A percentile compares a stretch with the other conserved stretches of the same genome.
These are phyloP conservation scores for Nephelium lappaceum DNA, from an alignment of 345 rosid genomes.

Conservation along the genomic window DNA sequence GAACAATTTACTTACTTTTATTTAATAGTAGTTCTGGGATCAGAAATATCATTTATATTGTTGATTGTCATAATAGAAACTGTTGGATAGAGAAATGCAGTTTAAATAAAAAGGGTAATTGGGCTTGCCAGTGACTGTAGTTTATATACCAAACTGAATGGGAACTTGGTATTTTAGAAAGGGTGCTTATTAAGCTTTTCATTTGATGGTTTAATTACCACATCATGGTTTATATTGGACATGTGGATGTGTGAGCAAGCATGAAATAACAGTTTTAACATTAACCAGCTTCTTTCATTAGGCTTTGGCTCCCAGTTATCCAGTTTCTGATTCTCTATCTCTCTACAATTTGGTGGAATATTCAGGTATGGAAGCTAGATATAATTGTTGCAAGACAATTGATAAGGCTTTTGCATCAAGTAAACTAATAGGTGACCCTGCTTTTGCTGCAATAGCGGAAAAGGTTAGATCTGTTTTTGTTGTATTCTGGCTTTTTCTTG, in stretches of 20 bases:
- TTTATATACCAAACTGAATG: not conserved
- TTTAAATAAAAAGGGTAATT: not conserved
- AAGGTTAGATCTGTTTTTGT: constrained; percentile 50
- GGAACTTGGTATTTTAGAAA: not conserved
- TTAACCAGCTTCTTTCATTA: not conserved
- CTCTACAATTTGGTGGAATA: constrained; percentile 1
- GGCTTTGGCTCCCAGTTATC: not conserved
- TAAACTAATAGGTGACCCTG: constrained; percentile 59
- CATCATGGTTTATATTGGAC: not conserved
- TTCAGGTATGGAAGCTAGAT: constrained; percentile 82
- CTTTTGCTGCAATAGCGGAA: constrained; percentile 49
- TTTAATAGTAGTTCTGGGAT: not conserved
- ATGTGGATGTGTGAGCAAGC: not conserved
- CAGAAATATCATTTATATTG: not conserved
- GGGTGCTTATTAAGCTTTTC: not conserved
- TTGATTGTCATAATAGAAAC: not conserved
- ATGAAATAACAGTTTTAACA: not conserved
- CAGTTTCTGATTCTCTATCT: not conserved
- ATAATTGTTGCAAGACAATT: constrained; percentile 79
- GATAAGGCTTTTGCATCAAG: constrained; percentile 57
- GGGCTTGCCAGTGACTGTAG: not conserved
- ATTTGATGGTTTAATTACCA: not conserved
- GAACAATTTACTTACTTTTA: not conserved
- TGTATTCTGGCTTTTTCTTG: not conserved
- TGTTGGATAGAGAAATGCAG: not conserved